Conservation (phyloP, 1,139 yeast species). For the Debaryomyces fabryi region DNA sequence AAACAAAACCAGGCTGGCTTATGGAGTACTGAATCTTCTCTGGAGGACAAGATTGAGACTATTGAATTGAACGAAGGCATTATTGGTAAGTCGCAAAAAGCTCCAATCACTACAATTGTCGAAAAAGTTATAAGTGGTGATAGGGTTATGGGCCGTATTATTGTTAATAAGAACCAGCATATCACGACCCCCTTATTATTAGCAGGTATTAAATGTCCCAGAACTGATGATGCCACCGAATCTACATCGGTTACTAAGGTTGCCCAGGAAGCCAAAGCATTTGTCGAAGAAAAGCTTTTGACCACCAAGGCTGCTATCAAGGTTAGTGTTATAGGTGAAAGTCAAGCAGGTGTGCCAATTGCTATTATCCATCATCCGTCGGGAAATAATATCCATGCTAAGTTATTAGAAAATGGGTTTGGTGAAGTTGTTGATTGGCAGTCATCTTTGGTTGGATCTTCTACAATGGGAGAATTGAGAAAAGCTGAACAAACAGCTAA, state of each 20-base stretch:
- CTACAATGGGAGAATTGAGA: slow-evolving; percentile 62
- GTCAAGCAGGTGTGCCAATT: slow-evolving; percentile 64
- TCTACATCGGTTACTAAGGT: slow-evolving; percentile 46
- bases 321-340: slow-evolving; percentile 61
- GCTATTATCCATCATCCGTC: slow-evolving; percentile 72
- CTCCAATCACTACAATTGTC: slow-evolving; percentile 59
- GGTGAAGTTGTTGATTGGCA: slow-evolving; percentile 87
- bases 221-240: slow-evolving; percentile 56
- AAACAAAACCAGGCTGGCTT: slow-evolving; percentile 51
- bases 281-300: slow-evolving; percentile 67
- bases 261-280: slow-evolving; percentile 68
- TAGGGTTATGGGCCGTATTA: slow-evolving; percentile 61
- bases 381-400: slow-evolving; percentile 65
- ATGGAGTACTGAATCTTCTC: slow-evolving; percentile 43
- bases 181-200: slow-evolving; percentile 60
- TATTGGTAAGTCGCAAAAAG: slow-evolving; percentile 37
- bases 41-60: slow-evolving; percentile 18
- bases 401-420: slow-evolving; percentile 66
- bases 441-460: slow-evolving; percentile 68
- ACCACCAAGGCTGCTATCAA: slow-evolving; percentile 58
- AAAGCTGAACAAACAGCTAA: slow-evolving; percentile 71
- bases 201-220: slow-evolving; percentile 75
- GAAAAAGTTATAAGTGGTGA: slow-evolving; percentile 83
- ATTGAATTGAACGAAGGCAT: slow-evolving; percentile 44
- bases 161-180: slow-evolving; percentile 46